Base-by-base conservation (phyloP, 225 moss, liverwort and hornwort species). In the Climacium dendroides region DNA sequence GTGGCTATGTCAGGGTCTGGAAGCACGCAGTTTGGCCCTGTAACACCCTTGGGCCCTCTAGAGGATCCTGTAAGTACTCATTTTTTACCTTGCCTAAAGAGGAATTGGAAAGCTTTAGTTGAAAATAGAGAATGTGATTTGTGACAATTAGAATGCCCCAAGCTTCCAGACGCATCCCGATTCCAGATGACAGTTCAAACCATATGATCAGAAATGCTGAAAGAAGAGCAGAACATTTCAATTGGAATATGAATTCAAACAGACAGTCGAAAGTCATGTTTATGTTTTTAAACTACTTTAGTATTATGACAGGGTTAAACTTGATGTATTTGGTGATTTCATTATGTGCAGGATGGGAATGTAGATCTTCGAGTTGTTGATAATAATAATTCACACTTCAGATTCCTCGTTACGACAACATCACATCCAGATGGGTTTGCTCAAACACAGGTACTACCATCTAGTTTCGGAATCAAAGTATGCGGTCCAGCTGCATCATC, bases 281-380 rank as follows among this genome's bases (percentile, higher is more conserved):
- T 35, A 84, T 54, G 35, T 30, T 84, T 80, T 24, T 15, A 37
- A 73, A 57, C 60, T 53, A 47, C 55, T 28, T 37, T 48, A 48
- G n/a, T 65, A 57, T 25, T 58, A 52, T 81, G 48, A 23, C 45
- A 47, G 70, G 62, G 35, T 35, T 77, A 10, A 70, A 80, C 47
- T 59, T 78, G 60, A 81, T 86, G n/a, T 57, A 7, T 39, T 55
- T 59, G 48, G 47, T 84, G 70, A 66, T 90, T 54, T 92, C 62
- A 61, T 87, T 83, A 61, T 62, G 39, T 88, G 86, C 94, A 98
- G 98, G 92, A 95, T 91, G 98, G 95, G 39, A 82, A 74, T 82
- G 90, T 94, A 77, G 98, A 98, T 88, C 91, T 98, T 83, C 95
- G 91, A 91, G 95, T 90, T 52, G 80, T 86, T 43, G 95, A 94